These are phyloP conservation scores for Xerocomus alliaceus DNA, from an alignment of 1,284 basidiomycete genomes.

Conservation along the genomic window DNA sequence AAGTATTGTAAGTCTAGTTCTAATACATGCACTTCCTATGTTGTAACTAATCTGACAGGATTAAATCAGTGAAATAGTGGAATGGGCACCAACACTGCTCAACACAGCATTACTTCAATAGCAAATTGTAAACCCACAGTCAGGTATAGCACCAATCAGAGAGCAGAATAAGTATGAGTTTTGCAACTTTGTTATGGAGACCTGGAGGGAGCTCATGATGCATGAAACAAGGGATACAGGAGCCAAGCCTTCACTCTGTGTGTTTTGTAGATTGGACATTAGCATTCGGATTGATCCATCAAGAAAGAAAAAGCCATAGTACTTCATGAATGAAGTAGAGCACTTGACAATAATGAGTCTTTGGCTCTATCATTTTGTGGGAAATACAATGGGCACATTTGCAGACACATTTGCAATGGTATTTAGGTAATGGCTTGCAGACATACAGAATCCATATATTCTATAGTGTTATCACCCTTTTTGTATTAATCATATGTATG, in stretches of 20 bases:
- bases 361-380: neutral
- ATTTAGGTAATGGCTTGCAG: neutral
- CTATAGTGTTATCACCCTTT: no score
- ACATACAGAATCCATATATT: neutral
- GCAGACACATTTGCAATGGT: neutral
- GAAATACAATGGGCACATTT: neutral
- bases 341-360: neutral
- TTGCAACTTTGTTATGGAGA: neutral
- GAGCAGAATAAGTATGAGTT: neutral
- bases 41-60: neutral
- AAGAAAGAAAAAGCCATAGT: neutral
- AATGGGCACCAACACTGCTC: neutral
- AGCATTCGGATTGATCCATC: neutral
- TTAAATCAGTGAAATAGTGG: neutral
- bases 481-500: no score
- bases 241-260: neutral
- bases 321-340: neutral
- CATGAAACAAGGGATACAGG: neutral
- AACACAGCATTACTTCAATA: neutral
- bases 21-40: neutral
- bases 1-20: neutral
- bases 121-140: neutral
- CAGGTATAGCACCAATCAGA: neutral
- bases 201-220: neutral
- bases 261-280: neutral